Evolutionary conservation across 768 basidiomycete genomes (phyloP), one percentile per base, ranked within the genome.

Genomic region (Boletus speciosus): DNA sequence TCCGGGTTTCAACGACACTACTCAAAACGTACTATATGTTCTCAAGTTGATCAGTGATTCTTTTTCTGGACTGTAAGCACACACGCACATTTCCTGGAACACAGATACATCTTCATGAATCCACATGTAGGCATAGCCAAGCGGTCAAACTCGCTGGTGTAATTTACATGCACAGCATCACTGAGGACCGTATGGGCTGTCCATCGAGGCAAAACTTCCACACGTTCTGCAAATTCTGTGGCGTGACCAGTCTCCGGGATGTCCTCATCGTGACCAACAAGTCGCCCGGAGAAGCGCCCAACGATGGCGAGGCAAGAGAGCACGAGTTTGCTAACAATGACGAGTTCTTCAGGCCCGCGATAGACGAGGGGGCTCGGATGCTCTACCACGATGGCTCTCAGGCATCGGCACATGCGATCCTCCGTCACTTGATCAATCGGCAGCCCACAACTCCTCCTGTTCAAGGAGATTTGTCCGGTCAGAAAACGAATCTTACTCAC

Each of bases 1-100:
- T 0, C 82, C 82, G 2, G 82, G 82, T 5, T 83, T 83, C 53
- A 80, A 82, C 55, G 80, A 82, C 55, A 75, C 77, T 4, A 37
- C 36, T n/a, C 71, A 66, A 39, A 76, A 70, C 52, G 79, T 81
- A 40, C 68, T 74, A 0, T 73, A 76, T 14, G 71, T 82, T 5
- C 66, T 82, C 23, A 73, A 69, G 31, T 69, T 73, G 69, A 79
- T 81, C 42, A 76, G 79, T 56, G 73, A 21, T 15, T 59, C 60
- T 23, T 60, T 63, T 39, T 45, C 62, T 25, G 54, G 55, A 47
- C 59, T 60, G 66, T 67, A 47, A 61, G 66, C 25, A 40, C 14
- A 12, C 23, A 4, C 25, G 25, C 36, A 31, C 41, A 16, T 56
- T 23, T 19, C 21, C 19, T 15, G 19, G 14, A 23, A n/a, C 45